Percentiles rank a stretch among this genome's conserved stretches.
Evolutionary conservation across 1,139 yeast species (phyloP).

Genomic region (Yamadazyma atmosphaerica): DNA sequence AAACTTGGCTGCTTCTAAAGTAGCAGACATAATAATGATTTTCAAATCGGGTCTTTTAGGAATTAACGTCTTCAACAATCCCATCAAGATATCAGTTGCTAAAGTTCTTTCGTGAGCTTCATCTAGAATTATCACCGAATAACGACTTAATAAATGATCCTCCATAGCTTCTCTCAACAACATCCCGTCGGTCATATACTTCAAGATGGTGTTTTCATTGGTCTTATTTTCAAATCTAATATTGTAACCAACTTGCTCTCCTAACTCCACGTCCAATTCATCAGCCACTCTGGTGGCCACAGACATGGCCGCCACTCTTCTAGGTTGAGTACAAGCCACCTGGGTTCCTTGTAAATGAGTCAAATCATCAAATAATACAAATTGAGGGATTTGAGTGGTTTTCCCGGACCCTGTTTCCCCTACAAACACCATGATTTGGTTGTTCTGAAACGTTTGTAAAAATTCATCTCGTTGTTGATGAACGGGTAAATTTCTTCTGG

Average conservation of each 20-base stretch:
- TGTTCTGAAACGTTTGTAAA: slow-evolving; percentile 72
- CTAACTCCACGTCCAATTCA: slow-evolving; percentile 89
- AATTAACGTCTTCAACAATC: slow-evolving; percentile 81
- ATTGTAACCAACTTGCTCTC: slow-evolving; percentile 91
- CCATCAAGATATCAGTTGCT: slow-evolving; percentile 97
- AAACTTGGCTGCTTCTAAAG: slow-evolving; percentile 95
- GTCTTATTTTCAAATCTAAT: slow-evolving; percentile 94
- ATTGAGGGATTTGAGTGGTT: slow-evolving; percentile 96
- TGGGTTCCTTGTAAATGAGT: slow-evolving; percentile 78
- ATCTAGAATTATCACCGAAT: slow-evolving; percentile 90
- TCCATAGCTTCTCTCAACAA: slow-evolving; percentile 96
- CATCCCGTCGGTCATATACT: slow-evolving; percentile 99
- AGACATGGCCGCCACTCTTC: slow-evolving; percentile 98
- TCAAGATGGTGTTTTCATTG: slow-evolving; percentile 73
- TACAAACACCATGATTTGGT: slow-evolving; percentile 96
- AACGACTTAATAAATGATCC: slow-evolving; percentile 77
- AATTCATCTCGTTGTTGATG: slow-evolving; percentile 93
- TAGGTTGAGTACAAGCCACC: slow-evolving; percentile 96
- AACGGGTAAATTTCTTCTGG: slow-evolving; percentile 87
- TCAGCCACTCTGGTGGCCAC: slow-evolving; percentile 96
- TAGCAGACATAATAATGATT: slow-evolving; percentile 95
- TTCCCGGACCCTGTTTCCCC: slow-evolving; percentile 99
- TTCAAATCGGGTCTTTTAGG: slow-evolving; percentile 83
- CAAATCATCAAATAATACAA: slow-evolving; percentile 89
- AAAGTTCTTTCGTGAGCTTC: slow-evolving; percentile 98